Percentiles rank a stretch among this genome's conserved stretches.
Evolutionary conservation across 768 basidiomycete species (phyloP).

Genomic region (Mycena alexandri): DNA sequence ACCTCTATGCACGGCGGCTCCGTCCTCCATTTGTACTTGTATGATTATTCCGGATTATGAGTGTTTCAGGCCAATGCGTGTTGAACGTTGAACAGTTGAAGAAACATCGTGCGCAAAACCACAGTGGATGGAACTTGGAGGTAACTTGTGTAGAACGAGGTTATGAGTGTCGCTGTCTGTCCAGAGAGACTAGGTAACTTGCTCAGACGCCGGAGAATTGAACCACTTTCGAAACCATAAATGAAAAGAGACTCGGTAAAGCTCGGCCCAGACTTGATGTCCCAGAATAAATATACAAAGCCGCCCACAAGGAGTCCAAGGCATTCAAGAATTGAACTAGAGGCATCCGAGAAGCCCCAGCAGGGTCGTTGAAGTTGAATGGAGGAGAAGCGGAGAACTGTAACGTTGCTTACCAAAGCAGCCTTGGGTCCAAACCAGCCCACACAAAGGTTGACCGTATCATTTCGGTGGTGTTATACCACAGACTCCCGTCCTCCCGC

Average conservation of each 20-base stretch:
- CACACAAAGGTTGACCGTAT: slow-evolving; percentile 14
- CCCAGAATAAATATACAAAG: not conserved
- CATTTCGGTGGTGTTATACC: slow-evolving; percentile 21
- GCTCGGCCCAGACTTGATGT: not conserved
- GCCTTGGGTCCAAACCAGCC: not conserved
- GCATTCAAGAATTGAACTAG: not conserved
- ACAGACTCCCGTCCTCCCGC: slow-evolving; percentile 47
- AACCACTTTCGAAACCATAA: no score
- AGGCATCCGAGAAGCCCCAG: no score
- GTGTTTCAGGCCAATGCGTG: no score
- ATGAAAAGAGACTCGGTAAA: not conserved
- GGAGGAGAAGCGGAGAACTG: not conserved
- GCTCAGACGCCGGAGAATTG: no score
- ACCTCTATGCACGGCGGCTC: not conserved
- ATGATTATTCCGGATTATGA: not conserved
- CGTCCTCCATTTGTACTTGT: slow-evolving; percentile 13
- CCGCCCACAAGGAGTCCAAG: not conserved
- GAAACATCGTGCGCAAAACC: no score
- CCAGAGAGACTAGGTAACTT: no score
- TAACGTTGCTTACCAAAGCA: slow-evolving; percentile 5
- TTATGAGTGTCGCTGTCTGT: no score
- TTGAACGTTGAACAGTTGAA: no score
- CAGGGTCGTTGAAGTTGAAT: not conserved
- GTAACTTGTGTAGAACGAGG: no score
- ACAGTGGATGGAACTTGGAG: no score